Evolutionary conservation across 2,329 filamentous ascomycete genomes (phyloP).

Genomic region (Ophiostoma angusticollis): DNA sequence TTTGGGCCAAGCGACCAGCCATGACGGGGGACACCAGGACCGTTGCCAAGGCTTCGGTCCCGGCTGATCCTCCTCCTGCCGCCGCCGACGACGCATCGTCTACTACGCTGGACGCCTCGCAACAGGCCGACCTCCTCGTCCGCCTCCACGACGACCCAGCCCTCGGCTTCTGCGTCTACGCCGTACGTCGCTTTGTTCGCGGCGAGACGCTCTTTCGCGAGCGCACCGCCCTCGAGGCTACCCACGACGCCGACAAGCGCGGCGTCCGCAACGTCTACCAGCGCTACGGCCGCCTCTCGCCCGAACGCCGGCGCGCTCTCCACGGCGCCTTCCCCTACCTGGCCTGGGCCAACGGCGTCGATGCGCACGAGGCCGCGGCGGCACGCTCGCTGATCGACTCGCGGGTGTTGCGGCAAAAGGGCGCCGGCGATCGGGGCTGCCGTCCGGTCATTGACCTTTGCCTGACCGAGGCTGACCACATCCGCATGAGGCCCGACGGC

Average conservation of each 20-base stretch:
- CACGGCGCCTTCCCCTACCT: conserved; percentile 14
- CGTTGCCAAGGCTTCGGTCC: too few species aligned
- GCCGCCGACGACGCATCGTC: background rate
- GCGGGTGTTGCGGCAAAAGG: background rate
- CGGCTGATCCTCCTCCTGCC: too few species aligned
- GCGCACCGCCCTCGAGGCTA: conserved; percentile 14
- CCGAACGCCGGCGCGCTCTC: conserved; percentile 5
- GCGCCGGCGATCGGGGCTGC: too few species aligned
- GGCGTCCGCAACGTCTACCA: conserved; percentile 12
- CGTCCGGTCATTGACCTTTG: conserved; percentile 7
- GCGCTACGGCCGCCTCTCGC: conserved; percentile 4
- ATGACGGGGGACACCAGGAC: too few species aligned
- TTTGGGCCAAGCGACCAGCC: too few species aligned
- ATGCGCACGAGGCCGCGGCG: conserved; percentile 9
- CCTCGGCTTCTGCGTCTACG: conserved; percentile 21
- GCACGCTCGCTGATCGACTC: conserved; percentile 9
- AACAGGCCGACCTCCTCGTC: conserved; percentile 7
- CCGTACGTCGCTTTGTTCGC: conserved; percentile 14
- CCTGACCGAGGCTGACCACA: conserved; percentile 12
- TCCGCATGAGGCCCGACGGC: conserved; percentile 15
- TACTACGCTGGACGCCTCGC: background rate
- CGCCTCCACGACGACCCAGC: conserved; percentile 10
- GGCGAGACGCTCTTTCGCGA: conserved; percentile 20
- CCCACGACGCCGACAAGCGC: conserved; percentile 10
- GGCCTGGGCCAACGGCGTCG: conserved; percentile 13